Evolutionary conservation across 306 rosid genomes (phyloP).

Genomic region (Crataegus laevigata): DNA sequence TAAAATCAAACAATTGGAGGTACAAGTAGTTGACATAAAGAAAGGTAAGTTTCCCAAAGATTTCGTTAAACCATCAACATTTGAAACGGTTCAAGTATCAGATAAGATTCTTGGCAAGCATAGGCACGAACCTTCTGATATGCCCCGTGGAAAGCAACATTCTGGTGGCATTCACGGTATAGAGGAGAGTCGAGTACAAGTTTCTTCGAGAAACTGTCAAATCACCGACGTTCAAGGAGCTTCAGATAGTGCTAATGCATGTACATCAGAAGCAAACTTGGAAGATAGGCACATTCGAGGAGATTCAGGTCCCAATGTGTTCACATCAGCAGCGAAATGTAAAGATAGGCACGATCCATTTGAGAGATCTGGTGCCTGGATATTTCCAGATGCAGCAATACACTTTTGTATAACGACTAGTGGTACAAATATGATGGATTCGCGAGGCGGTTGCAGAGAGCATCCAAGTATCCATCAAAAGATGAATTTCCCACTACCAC

Average conservation of each 20-base stretch:
- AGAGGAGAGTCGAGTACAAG: conserved; percentile 15
- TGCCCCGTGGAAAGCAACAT: not conserved
- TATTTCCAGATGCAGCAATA: conserved; percentile 42
- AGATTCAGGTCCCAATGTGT: not conserved
- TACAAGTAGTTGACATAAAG: conserved; percentile 16
- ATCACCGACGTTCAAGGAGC: conserved; percentile 16
- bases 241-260: conserved; percentile 8
- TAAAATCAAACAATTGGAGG: conserved; percentile 4
- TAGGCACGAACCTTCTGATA: conserved; percentile 8
- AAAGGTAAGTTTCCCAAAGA: conserved; percentile 25
- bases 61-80: conserved; percentile 13
- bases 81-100: conserved; percentile 18
- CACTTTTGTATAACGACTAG: conserved; percentile 45
- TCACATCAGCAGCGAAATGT: conserved; percentile 10
- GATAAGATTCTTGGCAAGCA: conserved; percentile 18
- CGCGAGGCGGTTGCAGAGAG: conserved; percentile 19
- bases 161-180: conserved; percentile 12
- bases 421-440: conserved; percentile 32
- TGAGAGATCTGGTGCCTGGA: conserved; percentile 47
- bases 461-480: conserved; percentile 26
- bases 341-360: conserved; percentile 15
- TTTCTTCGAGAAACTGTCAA: conserved; percentile 8
- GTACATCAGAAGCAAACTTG: conserved; percentile 11
- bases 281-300: conserved; percentile 9
- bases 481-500: conserved; percentile 18